Conservation (phyloP, 164 flowering plant genomes). For the Vitis riparia region DNA sequence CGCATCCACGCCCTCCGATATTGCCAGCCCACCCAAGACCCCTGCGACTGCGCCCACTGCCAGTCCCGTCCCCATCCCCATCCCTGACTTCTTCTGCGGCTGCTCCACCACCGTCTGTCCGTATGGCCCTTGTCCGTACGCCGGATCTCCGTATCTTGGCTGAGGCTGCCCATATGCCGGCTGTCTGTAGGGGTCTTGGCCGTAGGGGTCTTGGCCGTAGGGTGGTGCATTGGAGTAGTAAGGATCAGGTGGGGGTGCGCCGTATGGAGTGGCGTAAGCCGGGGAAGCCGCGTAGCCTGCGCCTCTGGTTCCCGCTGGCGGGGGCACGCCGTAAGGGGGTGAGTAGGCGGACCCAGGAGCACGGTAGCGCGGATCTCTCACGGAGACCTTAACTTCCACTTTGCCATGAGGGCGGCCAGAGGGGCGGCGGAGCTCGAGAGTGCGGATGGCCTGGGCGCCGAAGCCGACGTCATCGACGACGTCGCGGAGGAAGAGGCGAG, state of each 20-base stretch:
- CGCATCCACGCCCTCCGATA: constrained; percentile 64
- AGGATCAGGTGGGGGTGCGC: constrained; percentile 10
- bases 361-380: constrained; percentile 40
- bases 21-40: constrained; percentile 67
- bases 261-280: background rate
- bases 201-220: constrained; percentile 22
- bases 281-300: too few species aligned
- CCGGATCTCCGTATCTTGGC: background rate
- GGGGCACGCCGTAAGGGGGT: constrained; percentile 44
- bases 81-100: constrained; percentile 40
- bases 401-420: constrained; percentile 90
- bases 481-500: constrained; percentile 41
- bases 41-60: constrained; percentile 90
- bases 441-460: constrained; percentile 22
- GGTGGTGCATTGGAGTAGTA: constrained; percentile 22
- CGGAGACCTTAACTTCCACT: constrained; percentile 39
- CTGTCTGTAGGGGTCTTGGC: constrained; percentile 14
- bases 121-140: constrained; percentile 7
- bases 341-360: constrained; percentile 42
- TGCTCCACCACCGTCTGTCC: constrained; percentile 18
- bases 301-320: constrained; percentile 8
- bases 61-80: constrained; percentile 72
- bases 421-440: constrained; percentile 67
- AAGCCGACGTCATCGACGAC: constrained; percentile 54
- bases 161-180: too few species aligned